phyloP scores from a whole-genome alignment of 805 yeast genomes.

The Spathaspora arborariae region DNA sequence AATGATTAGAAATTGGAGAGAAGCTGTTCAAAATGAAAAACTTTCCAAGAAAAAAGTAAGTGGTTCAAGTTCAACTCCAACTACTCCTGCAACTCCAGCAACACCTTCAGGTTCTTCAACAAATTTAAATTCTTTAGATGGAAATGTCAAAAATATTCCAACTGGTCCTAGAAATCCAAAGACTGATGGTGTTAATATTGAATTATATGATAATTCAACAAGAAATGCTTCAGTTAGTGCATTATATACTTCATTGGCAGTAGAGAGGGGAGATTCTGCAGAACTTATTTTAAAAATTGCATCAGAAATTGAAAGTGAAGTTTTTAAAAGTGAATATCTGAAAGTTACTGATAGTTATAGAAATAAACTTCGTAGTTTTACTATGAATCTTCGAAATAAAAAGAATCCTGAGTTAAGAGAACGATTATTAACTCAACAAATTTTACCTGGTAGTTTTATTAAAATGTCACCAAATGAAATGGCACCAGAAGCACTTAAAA shows the following conservation, averaged over 20 bases:
- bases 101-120: background rate
- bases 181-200: slow-evolving; percentile 74
- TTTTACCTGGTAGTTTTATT: slow-evolving; percentile 62
- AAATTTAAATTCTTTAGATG: slow-evolving; percentile 6
- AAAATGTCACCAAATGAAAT: slow-evolving; percentile 89
- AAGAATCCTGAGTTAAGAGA: slow-evolving; percentile 82
- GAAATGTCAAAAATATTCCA: slow-evolving; percentile 29
- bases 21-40: slow-evolving; percentile 71
- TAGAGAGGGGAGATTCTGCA: slow-evolving; percentile 64
- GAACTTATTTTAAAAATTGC: slow-evolving; percentile 59
- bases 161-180: slow-evolving; percentile 67
- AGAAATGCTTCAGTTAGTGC: slow-evolving; percentile 84
- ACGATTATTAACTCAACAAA: slow-evolving; percentile 62
- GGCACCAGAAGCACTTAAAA: slow-evolving; percentile 88
- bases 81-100: slow-evolving; percentile 10
- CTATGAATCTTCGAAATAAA: slow-evolving; percentile 83
- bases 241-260: slow-evolving; percentile 83
- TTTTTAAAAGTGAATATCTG: slow-evolving; percentile 57
- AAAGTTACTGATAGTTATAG: slow-evolving; percentile 62
- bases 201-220: slow-evolving; percentile 67
- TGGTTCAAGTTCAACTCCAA: slow-evolving; percentile 7
- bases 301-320: slow-evolving; percentile 69
- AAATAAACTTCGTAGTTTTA: slow-evolving; percentile 79
- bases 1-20: slow-evolving; percentile 88
- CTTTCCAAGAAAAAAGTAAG: slow-evolving; percentile 26